Conservation (phyloP, 805 yeast species). For the Metschnikowia lachancei region DNA sequence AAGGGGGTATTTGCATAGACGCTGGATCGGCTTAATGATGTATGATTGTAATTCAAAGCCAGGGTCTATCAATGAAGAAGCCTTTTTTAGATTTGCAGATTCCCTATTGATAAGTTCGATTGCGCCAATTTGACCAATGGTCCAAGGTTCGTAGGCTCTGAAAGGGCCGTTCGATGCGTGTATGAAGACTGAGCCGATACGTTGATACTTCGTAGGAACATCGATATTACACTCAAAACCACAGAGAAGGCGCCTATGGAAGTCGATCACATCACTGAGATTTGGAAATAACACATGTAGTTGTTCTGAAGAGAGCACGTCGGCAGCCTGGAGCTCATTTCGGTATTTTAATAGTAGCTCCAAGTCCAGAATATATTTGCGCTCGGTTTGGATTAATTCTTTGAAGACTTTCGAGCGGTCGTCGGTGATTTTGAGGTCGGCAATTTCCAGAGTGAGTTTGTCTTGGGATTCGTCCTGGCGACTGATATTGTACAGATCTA, state of each 20-base stretch:
- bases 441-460: slow-evolving; percentile 14
- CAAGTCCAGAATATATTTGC: slow-evolving; percentile 88
- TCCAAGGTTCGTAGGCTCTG: slow-evolving; percentile 90
- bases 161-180: slow-evolving; percentile 80
- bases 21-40: slow-evolving; percentile 89
- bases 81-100: slow-evolving; percentile 51
- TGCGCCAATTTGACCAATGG: slow-evolving; percentile 85
- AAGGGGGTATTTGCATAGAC: slow-evolving; percentile 93
- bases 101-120: slow-evolving; percentile 73
- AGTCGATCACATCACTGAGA: slow-evolving; percentile 77
- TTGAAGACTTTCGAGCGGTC: slow-evolving; percentile 73
- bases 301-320: slow-evolving; percentile 72
- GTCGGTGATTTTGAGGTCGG: slow-evolving; percentile 41
- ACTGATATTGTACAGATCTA: slow-evolving; percentile 16
- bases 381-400: slow-evolving; percentile 85
- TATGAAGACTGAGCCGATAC: slow-evolving; percentile 85
- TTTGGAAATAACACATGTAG: slow-evolving; percentile 83
- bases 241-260: slow-evolving; percentile 83
- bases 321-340: slow-evolving; percentile 61
- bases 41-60: slow-evolving; percentile 87
- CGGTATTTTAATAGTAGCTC: slow-evolving; percentile 70
- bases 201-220: slow-evolving; percentile 69
- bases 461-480: slow-evolving; percentile 6
- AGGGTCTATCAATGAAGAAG: slow-evolving; percentile 67
- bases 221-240: slow-evolving; percentile 86